Percentiles rank a stretch among this genome's conserved stretches.
These are phyloP conservation scores for Friedmanniomyces endolithicus DNA, from an alignment of 495 filamentous ascomycete genomes.

Conservation along the genomic window DNA sequence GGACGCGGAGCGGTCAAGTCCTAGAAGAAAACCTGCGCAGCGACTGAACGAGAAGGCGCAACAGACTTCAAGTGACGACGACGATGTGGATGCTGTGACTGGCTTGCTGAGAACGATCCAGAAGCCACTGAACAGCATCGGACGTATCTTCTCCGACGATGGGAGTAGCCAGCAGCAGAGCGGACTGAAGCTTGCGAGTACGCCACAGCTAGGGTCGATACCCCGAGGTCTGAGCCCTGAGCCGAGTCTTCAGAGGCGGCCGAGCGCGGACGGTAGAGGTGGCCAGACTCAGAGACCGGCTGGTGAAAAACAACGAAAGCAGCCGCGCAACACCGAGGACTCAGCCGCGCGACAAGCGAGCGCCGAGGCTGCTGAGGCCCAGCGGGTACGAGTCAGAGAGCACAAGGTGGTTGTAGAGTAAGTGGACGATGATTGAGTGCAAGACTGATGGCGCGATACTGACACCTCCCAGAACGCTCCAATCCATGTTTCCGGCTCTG, in stretches of 20 bases:
- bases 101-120: slow-evolving; percentile 87
- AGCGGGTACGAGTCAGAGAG: slow-evolving; percentile 70
- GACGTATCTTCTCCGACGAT: slow-evolving; percentile 94
- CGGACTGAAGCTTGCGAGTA: slow-evolving; percentile 37
- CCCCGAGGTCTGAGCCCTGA: slow-evolving; percentile 46
- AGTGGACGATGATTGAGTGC: slow-evolving; percentile 7
- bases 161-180: slow-evolving; percentile 21
- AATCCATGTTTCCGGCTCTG: slow-evolving; percentile 85
- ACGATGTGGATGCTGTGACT: slow-evolving; percentile 68
- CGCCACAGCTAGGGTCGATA: slow-evolving; percentile 45
- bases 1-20: slow-evolving; percentile 42
- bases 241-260: slow-evolving; percentile 34
- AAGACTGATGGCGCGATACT: neutral
- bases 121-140: slow-evolving; percentile 80
- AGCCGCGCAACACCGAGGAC: slow-evolving; percentile 57
- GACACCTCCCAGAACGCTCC: slow-evolving; percentile 45
- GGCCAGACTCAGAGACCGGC: slow-evolving; percentile 23
- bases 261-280: slow-evolving; percentile 30
- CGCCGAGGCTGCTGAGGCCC: slow-evolving; percentile 81
- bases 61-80: slow-evolving; percentile 35
- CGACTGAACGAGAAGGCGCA: slow-evolving; percentile 32
- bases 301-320: slow-evolving; percentile 31
- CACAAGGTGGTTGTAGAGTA: slow-evolving; percentile 79
- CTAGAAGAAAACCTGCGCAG: slow-evolving; percentile 32
- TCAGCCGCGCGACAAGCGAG: slow-evolving; percentile 88